Evolutionary conservation across 495 filamentous ascomycete species (phyloP), one percentile per base, ranked within the genome.

Genomic region (Aspergillus diversus): DNA sequence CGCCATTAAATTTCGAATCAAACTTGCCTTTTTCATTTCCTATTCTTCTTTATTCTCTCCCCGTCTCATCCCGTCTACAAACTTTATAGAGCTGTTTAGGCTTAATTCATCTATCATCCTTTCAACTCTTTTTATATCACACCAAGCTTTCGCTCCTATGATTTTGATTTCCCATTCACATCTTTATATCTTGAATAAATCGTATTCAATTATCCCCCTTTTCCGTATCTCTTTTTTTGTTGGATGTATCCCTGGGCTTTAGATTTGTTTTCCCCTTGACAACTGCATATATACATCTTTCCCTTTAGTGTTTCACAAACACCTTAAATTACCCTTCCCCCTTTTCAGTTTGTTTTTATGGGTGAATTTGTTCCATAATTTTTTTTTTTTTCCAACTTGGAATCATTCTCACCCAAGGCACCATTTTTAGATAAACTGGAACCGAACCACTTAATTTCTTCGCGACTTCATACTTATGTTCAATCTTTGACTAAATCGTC

Each of bases 231-330:
- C 57, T 65, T 56, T 59, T 63, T 33, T 42, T 27, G 21, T 1
- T 27, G 21, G 21, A 27, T 27, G 21, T 27, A 27, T 27, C 21
- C 21, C 21, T 27, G 21, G 2, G 21, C 21, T 27, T 27, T 27
- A 27, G 21, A 27, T 27, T 27, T 27, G 21, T 27, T 61, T 63
- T 63, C 59, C 59, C 62, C 63, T 58, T 61, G 63, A 60, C 66
- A 67, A 69, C 70, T 68, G 68, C 64, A 71, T 73, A 63, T 65
- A 73, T 71, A 71, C 66, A 11, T 17, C 27, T 50, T 50, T 11
- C 16, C 47, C 47, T 50, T 9, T 43, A 12, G 39, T 43, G 39
- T 0, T 73, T 70, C 71, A 27, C 21, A 27, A 27, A 27, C 21
- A 27, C 21, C 21, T 27, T 27, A 27, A 27, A 27, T 27, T 70